phyloP scores from a whole-genome alignment of 495 filamentous ascomycete genomes.

The Annulohypoxylon maeteangense region DNA sequence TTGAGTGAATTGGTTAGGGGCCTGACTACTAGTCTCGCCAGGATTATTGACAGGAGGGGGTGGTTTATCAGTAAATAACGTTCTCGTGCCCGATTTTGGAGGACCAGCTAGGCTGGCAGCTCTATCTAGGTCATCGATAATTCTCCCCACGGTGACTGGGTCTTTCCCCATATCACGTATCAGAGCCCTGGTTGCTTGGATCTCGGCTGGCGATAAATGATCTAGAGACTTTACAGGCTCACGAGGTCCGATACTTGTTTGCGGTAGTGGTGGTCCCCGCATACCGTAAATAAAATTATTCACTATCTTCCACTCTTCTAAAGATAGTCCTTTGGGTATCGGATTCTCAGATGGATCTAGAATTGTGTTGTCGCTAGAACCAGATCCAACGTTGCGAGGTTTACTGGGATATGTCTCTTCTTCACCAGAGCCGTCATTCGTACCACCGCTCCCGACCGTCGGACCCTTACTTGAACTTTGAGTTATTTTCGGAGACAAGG shows the following conservation, averaged over 20 bases:
- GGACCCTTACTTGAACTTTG: not conserved
- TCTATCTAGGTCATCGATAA: constrained; percentile 1
- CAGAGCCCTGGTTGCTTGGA: not conserved
- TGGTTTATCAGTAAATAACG: not conserved
- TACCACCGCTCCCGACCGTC: not conserved
- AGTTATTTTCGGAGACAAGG: not conserved
- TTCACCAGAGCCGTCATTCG: not conserved
- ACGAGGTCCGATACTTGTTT: not conserved
- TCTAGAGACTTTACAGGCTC: not conserved
- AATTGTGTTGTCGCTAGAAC: not conserved
- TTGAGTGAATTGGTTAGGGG: not conserved
- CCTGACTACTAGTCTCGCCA: not conserved
- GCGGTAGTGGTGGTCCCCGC: not conserved
- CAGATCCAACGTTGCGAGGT: too few species aligned
- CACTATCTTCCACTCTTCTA: constrained; percentile 2
- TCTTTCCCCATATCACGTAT: constrained; percentile 19
- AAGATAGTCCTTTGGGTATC: not conserved
- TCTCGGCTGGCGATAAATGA: constrained; percentile 12
- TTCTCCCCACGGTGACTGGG: not conserved
- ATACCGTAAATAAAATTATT: constrained; percentile 2
- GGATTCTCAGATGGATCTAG: not conserved
- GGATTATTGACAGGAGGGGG: not conserved
- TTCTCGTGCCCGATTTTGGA: not conserved
- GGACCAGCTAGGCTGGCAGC: not conserved
- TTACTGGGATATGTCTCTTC: too few species aligned